These are phyloP conservation scores for Trypanosomatidae sp. DNA, from an alignment of 208 protist species.

Conservation along the genomic window DNA sequence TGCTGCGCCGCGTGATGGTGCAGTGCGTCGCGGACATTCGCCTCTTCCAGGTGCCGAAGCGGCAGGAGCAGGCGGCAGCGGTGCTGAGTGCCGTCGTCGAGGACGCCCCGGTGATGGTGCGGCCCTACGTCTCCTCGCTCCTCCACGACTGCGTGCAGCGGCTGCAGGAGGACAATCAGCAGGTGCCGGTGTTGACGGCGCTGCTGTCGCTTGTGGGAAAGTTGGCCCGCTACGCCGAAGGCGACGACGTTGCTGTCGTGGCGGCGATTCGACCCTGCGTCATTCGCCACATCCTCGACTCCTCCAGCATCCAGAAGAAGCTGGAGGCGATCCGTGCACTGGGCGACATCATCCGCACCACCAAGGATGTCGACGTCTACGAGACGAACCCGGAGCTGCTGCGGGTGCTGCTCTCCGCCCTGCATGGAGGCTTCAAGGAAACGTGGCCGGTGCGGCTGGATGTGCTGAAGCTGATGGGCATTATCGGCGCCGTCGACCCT, in stretches of 20 bases:
- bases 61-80: conserved; percentile 75
- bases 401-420: conserved; percentile 69
- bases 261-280: conserved; percentile 65
- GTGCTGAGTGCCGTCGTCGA: conserved; percentile 83
- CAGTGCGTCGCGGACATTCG: conserved; percentile 82
- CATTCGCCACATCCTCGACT: conserved; percentile 81
- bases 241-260: conserved; percentile 70
- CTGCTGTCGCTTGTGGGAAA: conserved; percentile 84
- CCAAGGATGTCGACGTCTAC: conserved; percentile 83
- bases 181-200: conserved; percentile 57
- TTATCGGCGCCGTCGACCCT: conserved; percentile 87
- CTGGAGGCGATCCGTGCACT: conserved; percentile 83
- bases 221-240: conserved; percentile 79
- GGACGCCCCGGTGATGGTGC: conserved; percentile 71
- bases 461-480: conserved; percentile 89
- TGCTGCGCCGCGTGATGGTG: conserved; percentile 82
- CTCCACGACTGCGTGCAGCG: conserved; percentile 67
- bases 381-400: conserved; percentile 77
- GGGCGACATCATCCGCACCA: conserved; percentile 87
- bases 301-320: conserved; percentile 81
- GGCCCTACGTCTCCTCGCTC: conserved; percentile 83
- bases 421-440: conserved; percentile 90
- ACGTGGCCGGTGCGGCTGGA: conserved; percentile 85
- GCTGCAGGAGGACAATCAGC: conserved; percentile 54
- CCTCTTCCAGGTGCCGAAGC: conserved; percentile 76